Conservation (phyloP, 345 rosid species). For the Pugionium cornutum region DNA sequence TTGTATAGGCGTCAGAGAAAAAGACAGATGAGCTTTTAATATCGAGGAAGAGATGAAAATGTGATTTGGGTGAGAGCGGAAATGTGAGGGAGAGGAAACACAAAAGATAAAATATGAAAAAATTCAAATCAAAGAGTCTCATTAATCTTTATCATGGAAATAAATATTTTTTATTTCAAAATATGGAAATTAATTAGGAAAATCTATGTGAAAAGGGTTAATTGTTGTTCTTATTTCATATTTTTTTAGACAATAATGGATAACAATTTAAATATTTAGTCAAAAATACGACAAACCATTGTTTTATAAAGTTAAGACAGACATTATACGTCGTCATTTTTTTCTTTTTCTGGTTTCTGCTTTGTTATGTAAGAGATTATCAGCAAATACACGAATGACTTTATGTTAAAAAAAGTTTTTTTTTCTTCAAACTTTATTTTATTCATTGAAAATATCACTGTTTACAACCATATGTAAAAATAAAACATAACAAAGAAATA, state of each 20-base stretch:
- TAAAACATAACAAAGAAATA: too few relatives aligned
- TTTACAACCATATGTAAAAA: too few relatives aligned
- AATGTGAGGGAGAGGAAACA: constrained; percentile 17
- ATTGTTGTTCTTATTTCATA: neutral
- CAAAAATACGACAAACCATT: neutral
- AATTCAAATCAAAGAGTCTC: constrained; percentile 16
- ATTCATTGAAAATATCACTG: too few relatives aligned
- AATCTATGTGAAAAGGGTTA: neutral
- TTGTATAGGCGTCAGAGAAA: constrained; percentile 12
- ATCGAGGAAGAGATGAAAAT: neutral
- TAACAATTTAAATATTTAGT: neutral
- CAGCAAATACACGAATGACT: too few relatives aligned
- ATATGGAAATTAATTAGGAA: constrained; percentile 12
- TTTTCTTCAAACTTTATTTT: too few relatives aligned
- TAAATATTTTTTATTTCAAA: constrained; percentile 17
- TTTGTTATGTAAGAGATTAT: neutral
- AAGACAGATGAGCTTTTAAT: neutral
- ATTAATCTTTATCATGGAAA: constrained; percentile 24
- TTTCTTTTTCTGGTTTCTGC: neutral
- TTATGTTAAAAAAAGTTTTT: too few relatives aligned
- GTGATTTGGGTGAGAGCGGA: constrained; percentile 26
- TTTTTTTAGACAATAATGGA: neutral
- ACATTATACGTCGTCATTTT: too few relatives aligned
- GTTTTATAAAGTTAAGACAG: neutral
- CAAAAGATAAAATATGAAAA: constrained; percentile 18